A percentile compares a stretch with the other conserved stretches of the same genome.
These are phyloP conservation scores for Kuraishia piskuri DNA, from an alignment of 805 yeast species.

Conservation along the genomic window DNA sequence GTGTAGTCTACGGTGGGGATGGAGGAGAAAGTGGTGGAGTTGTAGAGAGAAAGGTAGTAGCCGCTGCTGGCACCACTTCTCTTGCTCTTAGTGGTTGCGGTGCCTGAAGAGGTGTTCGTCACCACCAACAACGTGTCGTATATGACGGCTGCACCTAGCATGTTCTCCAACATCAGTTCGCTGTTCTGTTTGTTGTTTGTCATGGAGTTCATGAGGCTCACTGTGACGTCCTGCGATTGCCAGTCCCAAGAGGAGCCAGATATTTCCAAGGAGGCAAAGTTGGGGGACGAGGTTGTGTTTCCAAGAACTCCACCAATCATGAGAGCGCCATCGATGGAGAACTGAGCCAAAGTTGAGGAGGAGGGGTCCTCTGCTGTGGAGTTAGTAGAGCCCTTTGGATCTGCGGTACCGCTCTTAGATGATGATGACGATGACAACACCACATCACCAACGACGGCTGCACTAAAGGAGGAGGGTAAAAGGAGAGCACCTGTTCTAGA, in stretches of 20 bases:
- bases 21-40: constrained; percentile 25
- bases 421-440: background rate
- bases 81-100: constrained; percentile 7
- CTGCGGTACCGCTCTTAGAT: background rate
- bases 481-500: constrained; percentile 45
- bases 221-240: constrained; percentile 21
- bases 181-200: constrained; percentile 11
- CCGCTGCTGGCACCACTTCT: constrained; percentile 12
- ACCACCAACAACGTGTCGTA: constrained; percentile 42
- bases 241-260: constrained; percentile 34
- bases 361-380: constrained; percentile 5
- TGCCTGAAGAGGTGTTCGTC: constrained; percentile 10
- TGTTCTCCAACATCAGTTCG: constrained; percentile 17
- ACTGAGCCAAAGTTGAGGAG: constrained; percentile 23
- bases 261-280: constrained; percentile 29
- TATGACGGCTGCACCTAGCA: constrained; percentile 42
- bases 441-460: background rate
- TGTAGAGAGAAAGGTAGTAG: constrained; percentile 33
- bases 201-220: constrained; percentile 15
- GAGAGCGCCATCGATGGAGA: constrained; percentile 31
- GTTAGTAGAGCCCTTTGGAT: background rate
- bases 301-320: constrained; percentile 54
- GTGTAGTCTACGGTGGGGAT: constrained; percentile 25
- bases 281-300: constrained; percentile 31
- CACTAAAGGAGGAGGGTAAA: constrained; percentile 39